Evolutionary conservation across 495 filamentous ascomycete genomes (phyloP), one percentile per base, ranked within the genome.

Genomic region (Astrothelium macrocarpum): DNA sequence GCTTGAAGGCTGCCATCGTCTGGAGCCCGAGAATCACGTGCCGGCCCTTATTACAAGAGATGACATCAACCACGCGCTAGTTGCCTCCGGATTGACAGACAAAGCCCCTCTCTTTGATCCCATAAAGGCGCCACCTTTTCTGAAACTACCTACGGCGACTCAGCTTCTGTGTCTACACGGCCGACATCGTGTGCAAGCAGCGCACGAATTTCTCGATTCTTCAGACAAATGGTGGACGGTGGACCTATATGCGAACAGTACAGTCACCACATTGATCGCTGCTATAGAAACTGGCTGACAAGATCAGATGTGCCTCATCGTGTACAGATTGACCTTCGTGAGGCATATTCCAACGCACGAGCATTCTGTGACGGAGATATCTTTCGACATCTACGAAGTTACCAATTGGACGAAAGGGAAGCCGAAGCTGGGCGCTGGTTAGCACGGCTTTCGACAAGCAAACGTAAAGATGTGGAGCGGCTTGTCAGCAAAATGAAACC

Each of bases 291-390:
- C 14, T 39, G 34, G 34, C 34, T 39, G 14, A 39, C 14, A 14
- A 39, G 34, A 39, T 5, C 34, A 39, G 34, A 39, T 14, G 34
- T 14, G 34, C 34, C 34, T 5, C 34, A 39, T 5, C 34, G 34
- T 39, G 14, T 39, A 5, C 34, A 39, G 14, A 25, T 3, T 25
- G 25, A 34, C 23, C 59, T 60, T 60, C 59, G 31, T 9, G 29
- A 26, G 31, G 25, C 18, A 3, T 31, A 53, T 39, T 25, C 39
- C 34, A 62, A 62, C 31, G 16, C 34, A 20, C 3, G 34, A 16
- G 36, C 60, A 5, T 62, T 45, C 5, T 49, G 34, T 49, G 34
- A 62, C 29, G 60, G 60, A 7, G 39, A 62, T 26, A 49, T 62
- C 11, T 62, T 49, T 49, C 29, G 1, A 2, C 3, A 53, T 20